Evolutionary conservation across 176 grass and related monocot species (phyloP).

Genomic region (Triticum urartu): DNA sequence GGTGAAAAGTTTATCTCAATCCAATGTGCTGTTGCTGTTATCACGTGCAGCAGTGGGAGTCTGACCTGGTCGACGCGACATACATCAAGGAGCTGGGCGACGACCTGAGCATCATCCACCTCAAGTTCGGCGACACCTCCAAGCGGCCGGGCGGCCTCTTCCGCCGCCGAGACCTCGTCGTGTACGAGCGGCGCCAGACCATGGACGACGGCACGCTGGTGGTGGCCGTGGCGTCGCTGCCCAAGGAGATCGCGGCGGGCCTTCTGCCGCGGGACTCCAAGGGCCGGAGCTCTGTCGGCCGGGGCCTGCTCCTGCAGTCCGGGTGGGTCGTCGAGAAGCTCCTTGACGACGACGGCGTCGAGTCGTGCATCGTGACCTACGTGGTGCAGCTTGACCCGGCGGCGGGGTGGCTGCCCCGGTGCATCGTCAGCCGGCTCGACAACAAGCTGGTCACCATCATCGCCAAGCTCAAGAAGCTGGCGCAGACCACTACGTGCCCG

Average conservation of each 20-base stretch:
- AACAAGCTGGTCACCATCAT: constrained; percentile 92
- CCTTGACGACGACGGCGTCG: constrained; percentile 19
- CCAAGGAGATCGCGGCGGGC: constrained; percentile 93
- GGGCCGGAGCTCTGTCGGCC: constrained; percentile 26
- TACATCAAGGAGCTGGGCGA: constrained; percentile 80
- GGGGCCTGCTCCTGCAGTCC: constrained; percentile 81
- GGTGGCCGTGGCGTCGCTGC: constrained; percentile 86
- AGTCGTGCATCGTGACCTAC: constrained; percentile 84
- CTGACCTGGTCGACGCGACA: constrained; percentile 68
- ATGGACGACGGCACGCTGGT: constrained; percentile 98
- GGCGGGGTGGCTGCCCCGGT: constrained; percentile 83
- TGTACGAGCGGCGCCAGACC: constrained; percentile 92
- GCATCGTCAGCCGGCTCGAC: constrained; percentile 77
- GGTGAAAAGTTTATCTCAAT: neutral
- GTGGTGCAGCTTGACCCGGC: constrained; percentile 92
- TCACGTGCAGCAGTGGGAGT: constrained; percentile 78
- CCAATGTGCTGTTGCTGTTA: neutral
- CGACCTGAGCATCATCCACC: constrained; percentile 88
- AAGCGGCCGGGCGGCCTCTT: constrained; percentile 38
- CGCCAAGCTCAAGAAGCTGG: constrained; percentile 83
- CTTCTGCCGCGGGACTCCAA: constrained; percentile 56
- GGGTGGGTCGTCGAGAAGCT: constrained; percentile 98
- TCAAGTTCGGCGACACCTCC: constrained; percentile 78
- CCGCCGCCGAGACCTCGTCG: constrained; percentile 79
- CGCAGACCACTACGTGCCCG: constrained; percentile 33